Conservation (phyloP, 805 yeast genomes). For the Kluyveromyces nonfermentans region DNA sequence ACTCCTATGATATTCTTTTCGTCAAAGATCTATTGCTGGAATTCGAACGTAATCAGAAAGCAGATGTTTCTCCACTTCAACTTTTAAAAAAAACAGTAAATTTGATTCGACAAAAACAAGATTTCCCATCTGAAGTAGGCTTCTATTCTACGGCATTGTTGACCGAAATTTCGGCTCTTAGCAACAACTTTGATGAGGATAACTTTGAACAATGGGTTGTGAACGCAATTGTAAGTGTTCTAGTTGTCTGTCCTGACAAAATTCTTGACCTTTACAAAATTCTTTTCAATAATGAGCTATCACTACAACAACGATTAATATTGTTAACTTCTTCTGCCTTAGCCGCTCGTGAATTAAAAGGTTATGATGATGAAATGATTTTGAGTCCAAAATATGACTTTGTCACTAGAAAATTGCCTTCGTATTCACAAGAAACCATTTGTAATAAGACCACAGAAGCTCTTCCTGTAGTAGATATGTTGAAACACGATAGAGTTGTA, state of each 20-base stretch:
- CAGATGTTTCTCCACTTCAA: constrained; percentile 36
- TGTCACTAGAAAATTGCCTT: constrained; percentile 28
- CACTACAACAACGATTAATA: constrained; percentile 66
- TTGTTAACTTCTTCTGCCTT: constrained; percentile 61
- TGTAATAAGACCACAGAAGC: background rate
- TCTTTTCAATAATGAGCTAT: constrained; percentile 63
- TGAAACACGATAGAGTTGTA: constrained; percentile 12
- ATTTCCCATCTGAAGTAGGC: constrained; percentile 50
- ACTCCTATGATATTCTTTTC: constrained; percentile 52
- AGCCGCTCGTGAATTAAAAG: constrained; percentile 65
- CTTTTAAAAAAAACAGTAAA: constrained; percentile 32
- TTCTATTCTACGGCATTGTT: constrained; percentile 49
- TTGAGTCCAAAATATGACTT: constrained; percentile 31
- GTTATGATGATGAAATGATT: constrained; percentile 44
- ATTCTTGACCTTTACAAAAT: constrained; percentile 33
- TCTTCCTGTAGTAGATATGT: background rate
- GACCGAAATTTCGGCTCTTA: constrained; percentile 40
- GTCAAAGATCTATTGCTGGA: constrained; percentile 61
- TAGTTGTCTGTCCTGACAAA: constrained; percentile 44
- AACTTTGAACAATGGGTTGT: constrained; percentile 58
- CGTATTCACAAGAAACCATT: constrained; percentile 14
- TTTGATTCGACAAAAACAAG: constrained; percentile 55
- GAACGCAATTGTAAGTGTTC: constrained; percentile 54
- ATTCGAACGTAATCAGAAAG: constrained; percentile 36
- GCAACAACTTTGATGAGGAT: constrained; percentile 46